These are phyloP conservation scores for Entoloma clypeatum DNA, from an alignment of 1,284 basidiomycete species.

Conservation along the genomic window DNA sequence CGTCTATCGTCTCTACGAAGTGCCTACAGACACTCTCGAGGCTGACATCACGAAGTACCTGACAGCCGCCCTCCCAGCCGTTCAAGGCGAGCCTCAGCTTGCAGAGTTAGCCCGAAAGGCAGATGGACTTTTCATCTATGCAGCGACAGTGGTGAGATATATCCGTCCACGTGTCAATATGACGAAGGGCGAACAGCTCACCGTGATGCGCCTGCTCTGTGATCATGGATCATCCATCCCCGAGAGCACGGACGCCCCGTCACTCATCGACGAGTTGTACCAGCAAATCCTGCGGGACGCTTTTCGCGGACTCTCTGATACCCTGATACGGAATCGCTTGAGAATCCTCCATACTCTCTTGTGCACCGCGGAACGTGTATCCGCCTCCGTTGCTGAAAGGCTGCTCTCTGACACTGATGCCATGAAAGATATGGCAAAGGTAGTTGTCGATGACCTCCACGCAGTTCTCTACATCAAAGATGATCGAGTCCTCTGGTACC, in stretches of 20 bases:
- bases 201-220: neutral
- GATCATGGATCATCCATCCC: neutral
- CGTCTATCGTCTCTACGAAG: neutral
- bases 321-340: slow-evolving; percentile 4
- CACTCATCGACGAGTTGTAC: slow-evolving; percentile 16
- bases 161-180: neutral
- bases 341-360: slow-evolving; percentile 14
- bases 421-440: neutral
- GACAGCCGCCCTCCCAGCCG: neutral
- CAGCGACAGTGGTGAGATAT: neutral
- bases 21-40: neutral
- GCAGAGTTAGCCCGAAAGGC: neutral
- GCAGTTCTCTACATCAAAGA: slow-evolving; percentile 21
- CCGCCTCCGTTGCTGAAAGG: neutral
- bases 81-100: neutral
- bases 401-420: neutral
- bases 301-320: slow-evolving; percentile 1
- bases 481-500: slow-evolving; percentile 18
- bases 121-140: slow-evolving; percentile 1
- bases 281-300: slow-evolving; percentile 15
- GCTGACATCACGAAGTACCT: neutral
- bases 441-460: slow-evolving; percentile 14
- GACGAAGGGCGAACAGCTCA: neutral
- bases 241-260: neutral
- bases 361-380: slow-evolving; percentile 3